These are phyloP conservation scores for Russula sp. DNA, from an alignment of 768 basidiomycete species.

Conservation along the genomic window DNA sequence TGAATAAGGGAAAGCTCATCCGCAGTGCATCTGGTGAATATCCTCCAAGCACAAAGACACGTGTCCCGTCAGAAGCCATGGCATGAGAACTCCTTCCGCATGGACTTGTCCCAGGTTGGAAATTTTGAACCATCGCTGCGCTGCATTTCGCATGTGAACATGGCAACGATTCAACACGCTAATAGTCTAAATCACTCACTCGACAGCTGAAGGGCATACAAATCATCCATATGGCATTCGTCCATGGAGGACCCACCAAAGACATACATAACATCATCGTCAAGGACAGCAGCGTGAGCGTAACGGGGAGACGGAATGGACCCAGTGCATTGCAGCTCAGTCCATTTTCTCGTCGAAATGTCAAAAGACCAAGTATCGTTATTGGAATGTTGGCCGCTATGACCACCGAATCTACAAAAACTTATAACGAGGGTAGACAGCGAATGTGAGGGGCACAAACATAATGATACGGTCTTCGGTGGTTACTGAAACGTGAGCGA, in stretches of 20 bases:
- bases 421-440: slow-evolving; percentile 9
- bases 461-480: slow-evolving; percentile 52
- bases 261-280: slow-evolving; percentile 97
- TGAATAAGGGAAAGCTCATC: no score
- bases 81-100: no score
- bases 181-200: no score
- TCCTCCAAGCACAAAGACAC: no score
- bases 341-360: slow-evolving; percentile 74
- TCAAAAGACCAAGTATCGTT: slow-evolving; percentile 97
- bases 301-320: slow-evolving; percentile 94
- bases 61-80: no score
- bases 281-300: slow-evolving; percentile 92
- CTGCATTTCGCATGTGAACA: no score
- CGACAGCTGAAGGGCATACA: no score
- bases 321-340: slow-evolving; percentile 92
- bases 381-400: slow-evolving; percentile 95
- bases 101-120: no score
- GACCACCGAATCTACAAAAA: slow-evolving; percentile 83
- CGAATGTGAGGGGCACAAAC: slow-evolving; percentile 21
- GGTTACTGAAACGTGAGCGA: slow-evolving; percentile 87
- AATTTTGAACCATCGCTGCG: no score
- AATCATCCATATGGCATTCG: no score
- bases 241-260: slow-evolving; percentile 84
- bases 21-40: no score
- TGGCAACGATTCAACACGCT: no score